These are phyloP conservation scores for Sugiyamaella grinbergsii DNA, from an alignment of 1,139 yeast species.

Conservation along the genomic window DNA sequence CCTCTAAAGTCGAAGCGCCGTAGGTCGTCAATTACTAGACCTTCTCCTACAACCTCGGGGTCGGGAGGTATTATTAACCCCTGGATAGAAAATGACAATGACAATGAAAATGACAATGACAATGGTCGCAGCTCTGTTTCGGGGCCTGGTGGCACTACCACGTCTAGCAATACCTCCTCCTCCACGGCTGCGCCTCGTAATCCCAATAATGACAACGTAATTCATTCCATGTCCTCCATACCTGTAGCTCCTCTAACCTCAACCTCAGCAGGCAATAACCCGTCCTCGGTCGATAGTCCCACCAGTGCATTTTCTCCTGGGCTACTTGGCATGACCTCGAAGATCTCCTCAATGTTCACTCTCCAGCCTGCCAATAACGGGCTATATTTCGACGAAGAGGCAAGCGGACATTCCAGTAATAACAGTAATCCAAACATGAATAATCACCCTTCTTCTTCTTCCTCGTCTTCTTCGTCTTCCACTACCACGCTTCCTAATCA, in stretches of 20 bases:
- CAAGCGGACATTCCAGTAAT: not conserved
- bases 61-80: slow-evolving; percentile 4
- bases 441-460: not conserved
- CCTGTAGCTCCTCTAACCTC: no score
- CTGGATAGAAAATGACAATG: slow-evolving; percentile 8
- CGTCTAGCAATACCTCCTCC: not conserved
- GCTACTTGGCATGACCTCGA: slow-evolving; percentile 16
- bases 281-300: slow-evolving; percentile 6
- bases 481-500: not conserved
- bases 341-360: slow-evolving; percentile 16
- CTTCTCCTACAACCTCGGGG: slow-evolving; percentile 10
- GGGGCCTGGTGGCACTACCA: not conserved
- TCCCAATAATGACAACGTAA: not conserved
- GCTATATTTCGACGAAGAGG: slow-evolving; percentile 19
- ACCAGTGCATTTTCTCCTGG: slow-evolving; percentile 20
- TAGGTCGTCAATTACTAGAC: slow-evolving; percentile 28
- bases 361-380: slow-evolving; percentile 14
- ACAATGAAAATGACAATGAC: not conserved
- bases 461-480: not conserved
- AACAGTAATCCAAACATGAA: not conserved
- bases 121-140: not conserved
- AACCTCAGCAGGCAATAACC: no score
- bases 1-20: slow-evolving; percentile 32
- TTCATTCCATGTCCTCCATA: not conserved
- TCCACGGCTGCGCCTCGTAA: not conserved